Percentiles rank a stretch among this genome's conserved stretches.
Conservation (phyloP, 495 filamentous ascomycete genomes). For the Penicillium longicatenatum region DNA sequence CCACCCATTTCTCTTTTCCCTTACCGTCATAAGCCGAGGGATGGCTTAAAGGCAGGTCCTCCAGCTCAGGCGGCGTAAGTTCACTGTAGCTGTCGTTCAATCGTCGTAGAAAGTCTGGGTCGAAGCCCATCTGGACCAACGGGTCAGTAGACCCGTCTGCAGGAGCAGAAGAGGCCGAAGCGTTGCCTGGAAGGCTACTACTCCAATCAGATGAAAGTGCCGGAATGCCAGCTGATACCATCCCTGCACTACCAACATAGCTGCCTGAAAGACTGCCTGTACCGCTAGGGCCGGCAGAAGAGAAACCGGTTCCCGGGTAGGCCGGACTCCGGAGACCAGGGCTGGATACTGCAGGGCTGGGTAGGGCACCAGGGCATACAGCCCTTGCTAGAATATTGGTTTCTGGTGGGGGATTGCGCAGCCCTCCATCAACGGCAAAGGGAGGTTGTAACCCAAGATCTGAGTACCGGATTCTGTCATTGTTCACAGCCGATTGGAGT, state of each 20-base stretch:
- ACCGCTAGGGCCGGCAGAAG: constrained; percentile 38
- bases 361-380: constrained; percentile 26
- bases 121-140: constrained; percentile 47
- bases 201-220: constrained; percentile 43
- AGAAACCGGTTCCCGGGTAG: constrained; percentile 37
- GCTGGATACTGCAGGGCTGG: constrained; percentile 32
- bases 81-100: constrained; percentile 41
- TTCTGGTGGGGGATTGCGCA: constrained; percentile 34
- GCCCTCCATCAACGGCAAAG: constrained; percentile 35
- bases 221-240: constrained; percentile 33
- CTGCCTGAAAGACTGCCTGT: constrained; percentile 44
- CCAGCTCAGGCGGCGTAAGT: constrained; percentile 27
- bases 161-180: constrained; percentile 39
- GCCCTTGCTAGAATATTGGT: constrained; percentile 32
- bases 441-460: constrained; percentile 47
- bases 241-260: constrained; percentile 41
- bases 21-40: constrained; percentile 9
- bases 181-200: constrained; percentile 29
- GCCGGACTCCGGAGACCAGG: constrained; percentile 42
- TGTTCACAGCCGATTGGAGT: constrained; percentile 38
- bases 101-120: constrained; percentile 43
- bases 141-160: constrained; percentile 35
- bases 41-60: constrained; percentile 25
- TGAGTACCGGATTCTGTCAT: constrained; percentile 37
- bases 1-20: constrained; percentile 25